These are phyloP conservation scores for Brassica hybrid DNA, from an alignment of 441 rosid species.

Conservation along the genomic window DNA sequence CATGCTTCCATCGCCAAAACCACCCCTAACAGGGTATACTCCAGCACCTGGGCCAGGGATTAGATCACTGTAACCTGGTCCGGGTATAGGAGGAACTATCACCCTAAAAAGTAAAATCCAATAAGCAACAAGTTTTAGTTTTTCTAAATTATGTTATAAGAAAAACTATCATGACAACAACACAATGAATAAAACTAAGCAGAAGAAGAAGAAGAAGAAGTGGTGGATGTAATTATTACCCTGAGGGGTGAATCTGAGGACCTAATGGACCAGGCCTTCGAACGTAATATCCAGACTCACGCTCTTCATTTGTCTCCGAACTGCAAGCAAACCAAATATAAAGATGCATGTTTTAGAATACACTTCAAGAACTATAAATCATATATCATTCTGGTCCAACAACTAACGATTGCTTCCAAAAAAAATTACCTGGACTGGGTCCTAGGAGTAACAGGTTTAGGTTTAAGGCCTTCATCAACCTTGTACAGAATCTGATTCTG, in stretches of 20 bases:
- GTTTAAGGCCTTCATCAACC: conserved; percentile 43
- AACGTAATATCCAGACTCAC: conserved; percentile 41
- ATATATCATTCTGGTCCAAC: neutral
- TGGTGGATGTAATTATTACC: conserved; percentile 50
- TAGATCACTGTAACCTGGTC: conserved; percentile 55
- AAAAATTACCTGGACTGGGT: conserved; percentile 44
- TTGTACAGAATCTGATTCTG: conserved; percentile 56
- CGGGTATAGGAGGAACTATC: conserved; percentile 62
- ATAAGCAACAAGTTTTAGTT: neutral
- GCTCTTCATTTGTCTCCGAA: conserved; percentile 46
- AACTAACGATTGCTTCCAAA: conserved; percentile 16
- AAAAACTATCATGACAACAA: neutral
- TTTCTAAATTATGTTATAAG: neutral
- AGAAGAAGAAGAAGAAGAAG: neutral
- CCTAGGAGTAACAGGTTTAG: conserved; percentile 46
- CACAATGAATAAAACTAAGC: neutral
- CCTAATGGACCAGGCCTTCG: conserved; percentile 44
- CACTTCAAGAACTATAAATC: neutral
- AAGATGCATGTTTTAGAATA: neutral
- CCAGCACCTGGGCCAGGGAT: conserved; percentile 85
- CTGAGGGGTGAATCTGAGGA: conserved; percentile 62
- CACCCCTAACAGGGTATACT: conserved; percentile 70
- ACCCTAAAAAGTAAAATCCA: conserved; percentile 48
- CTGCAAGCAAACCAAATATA: conserved; percentile 48
- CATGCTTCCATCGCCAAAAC: conserved; percentile 70